A percentile compares a stretch with the other conserved stretches of the same genome.
Evolutionary conservation across 1,139 yeast species (phyloP).

Genomic region (Protomyces pachydermus): DNA sequence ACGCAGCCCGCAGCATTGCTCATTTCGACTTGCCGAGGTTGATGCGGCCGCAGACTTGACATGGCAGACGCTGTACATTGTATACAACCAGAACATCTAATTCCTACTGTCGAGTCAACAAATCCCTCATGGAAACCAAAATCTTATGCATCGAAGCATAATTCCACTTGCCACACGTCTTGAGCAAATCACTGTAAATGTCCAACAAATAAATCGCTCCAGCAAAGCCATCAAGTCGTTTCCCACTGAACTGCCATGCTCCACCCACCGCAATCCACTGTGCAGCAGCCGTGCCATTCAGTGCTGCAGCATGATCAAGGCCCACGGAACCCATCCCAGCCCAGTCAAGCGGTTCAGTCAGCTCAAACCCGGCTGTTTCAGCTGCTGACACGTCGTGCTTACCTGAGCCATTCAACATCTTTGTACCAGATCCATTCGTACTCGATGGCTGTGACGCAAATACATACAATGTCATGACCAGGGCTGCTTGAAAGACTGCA

Average conservation of each 20-base stretch:
- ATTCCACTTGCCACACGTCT: constrained; percentile 19
- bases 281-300: constrained; percentile 8
- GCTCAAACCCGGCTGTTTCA: background rate
- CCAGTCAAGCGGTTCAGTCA: constrained; percentile 14
- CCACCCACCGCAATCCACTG: constrained; percentile 11
- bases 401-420: background rate
- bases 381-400: background rate
- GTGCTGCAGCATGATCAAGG: constrained; percentile 4
- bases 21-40: background rate
- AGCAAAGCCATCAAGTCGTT: constrained; percentile 2
- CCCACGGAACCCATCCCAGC: constrained; percentile 14
- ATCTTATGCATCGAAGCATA: constrained; percentile 2
- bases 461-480: constrained; percentile 21
- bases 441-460: background rate
- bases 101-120: background rate
- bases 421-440: background rate
- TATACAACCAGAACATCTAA: background rate
- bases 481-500: constrained; percentile 15
- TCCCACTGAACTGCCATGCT: constrained; percentile 4
- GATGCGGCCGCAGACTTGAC: background rate
- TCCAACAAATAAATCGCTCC: constrained; percentile 16
- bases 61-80: background rate
- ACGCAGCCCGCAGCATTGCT: background rate
- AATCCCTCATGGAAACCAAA: background rate
- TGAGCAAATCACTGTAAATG: constrained; percentile 10